Evolutionary conservation across 2,329 filamentous ascomycete genomes (phyloP).

Genomic region (Orbilia ellipsospora): DNA sequence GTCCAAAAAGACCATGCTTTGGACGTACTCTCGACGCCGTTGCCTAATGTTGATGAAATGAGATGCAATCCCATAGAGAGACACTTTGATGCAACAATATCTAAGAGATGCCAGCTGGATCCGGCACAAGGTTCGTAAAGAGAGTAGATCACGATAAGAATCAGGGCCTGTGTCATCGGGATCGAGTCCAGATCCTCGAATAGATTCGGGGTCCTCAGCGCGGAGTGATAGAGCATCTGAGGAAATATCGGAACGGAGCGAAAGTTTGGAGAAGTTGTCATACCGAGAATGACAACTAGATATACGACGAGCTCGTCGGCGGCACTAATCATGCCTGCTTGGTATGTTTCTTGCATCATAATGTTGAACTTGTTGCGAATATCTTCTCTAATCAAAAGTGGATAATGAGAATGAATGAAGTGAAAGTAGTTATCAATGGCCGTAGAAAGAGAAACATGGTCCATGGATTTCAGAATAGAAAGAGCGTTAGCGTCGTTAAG

Average conservation of each 20-base stretch:
- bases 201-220: slow-evolving; percentile 22
- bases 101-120: slow-evolving; percentile 50
- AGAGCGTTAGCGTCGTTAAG: slow-evolving; percentile 24
- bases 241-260: slow-evolving; percentile 32
- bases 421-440: slow-evolving; percentile 46
- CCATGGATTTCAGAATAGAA: slow-evolving; percentile 32
- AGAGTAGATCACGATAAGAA: slow-evolving; percentile 50
- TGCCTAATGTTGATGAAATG: slow-evolving; percentile 41
- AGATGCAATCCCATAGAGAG: slow-evolving; percentile 46
- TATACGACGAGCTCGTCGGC: slow-evolving; percentile 50
- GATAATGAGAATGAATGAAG: slow-evolving; percentile 51
- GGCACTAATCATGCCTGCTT: slow-evolving; percentile 26
- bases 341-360: slow-evolving; percentile 35
- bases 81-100: slow-evolving; percentile 41
- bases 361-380: slow-evolving; percentile 43
- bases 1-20: slow-evolving; percentile 53
- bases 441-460: slow-evolving; percentile 7
- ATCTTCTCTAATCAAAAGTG: slow-evolving; percentile 36
- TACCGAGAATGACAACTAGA: slow-evolving; percentile 44
- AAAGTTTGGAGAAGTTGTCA: slow-evolving; percentile 37
- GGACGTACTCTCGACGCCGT: slow-evolving; percentile 43
- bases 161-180: slow-evolving; percentile 44
- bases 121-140: slow-evolving; percentile 50
- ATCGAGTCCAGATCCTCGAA: slow-evolving; percentile 41
- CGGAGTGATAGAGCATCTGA: slow-evolving; percentile 46